These are phyloP conservation scores for Astragalus glycyphyllos DNA, from an alignment of 306 rosid genomes.

Conservation along the genomic window DNA sequence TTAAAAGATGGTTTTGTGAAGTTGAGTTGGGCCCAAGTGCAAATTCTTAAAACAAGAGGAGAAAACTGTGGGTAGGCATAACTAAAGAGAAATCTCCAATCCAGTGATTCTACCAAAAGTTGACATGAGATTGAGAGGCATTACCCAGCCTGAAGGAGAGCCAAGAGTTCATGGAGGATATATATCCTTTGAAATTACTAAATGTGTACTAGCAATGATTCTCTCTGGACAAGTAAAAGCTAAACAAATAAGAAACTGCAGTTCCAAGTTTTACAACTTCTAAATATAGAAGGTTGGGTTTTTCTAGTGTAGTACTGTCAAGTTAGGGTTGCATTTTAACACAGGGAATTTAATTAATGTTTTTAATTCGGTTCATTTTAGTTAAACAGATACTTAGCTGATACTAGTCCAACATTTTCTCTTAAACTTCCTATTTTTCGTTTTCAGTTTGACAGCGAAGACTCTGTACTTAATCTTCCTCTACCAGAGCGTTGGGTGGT, in stretches of 20 bases:
- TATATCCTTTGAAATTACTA: conserved; percentile 1
- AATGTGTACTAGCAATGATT: background rate
- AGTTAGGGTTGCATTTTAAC: conserved; percentile 11
- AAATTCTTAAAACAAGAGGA: too few relatives aligned
- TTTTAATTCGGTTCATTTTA: conserved; percentile 36
- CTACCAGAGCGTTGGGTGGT: conserved; percentile 98
- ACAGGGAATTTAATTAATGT: background rate
- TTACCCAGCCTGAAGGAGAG: too few relatives aligned
- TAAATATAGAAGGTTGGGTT: conserved; percentile 2
- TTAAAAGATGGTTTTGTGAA: too few relatives aligned
- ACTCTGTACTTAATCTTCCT: conserved; percentile 65
- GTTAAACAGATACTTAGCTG: conserved; percentile 9
- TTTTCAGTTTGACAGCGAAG: conserved; percentile 77
- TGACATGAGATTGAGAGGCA: too few relatives aligned
- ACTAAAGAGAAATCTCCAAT: too few relatives aligned
- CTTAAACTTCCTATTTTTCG: background rate
- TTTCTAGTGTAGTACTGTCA: background rate
- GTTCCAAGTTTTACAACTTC: conserved; percentile 22
- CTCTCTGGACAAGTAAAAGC: background rate
- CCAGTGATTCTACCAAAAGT: too few relatives aligned
- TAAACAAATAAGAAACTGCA: conserved; percentile 3
- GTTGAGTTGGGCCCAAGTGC: too few relatives aligned
- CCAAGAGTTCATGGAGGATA: background rate
- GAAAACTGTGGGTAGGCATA: too few relatives aligned
- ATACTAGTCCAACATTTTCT: conserved; percentile 12